Evolutionary conservation across 2,329 filamentous ascomycete species (phyloP).

Genomic region (Penicillium sp.): DNA sequence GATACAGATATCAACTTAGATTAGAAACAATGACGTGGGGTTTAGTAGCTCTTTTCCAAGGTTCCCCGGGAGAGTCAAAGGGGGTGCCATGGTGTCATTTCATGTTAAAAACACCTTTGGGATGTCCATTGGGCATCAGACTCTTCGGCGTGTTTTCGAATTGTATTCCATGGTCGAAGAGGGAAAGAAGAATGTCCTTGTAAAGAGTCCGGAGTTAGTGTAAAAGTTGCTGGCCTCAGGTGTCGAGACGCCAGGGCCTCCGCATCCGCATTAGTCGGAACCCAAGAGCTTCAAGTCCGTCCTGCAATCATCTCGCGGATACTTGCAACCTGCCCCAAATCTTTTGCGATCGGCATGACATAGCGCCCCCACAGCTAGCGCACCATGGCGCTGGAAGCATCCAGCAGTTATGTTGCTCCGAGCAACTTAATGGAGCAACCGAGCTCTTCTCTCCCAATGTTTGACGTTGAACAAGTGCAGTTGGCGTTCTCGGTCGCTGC

Average conservation of each 20-base stretch:
- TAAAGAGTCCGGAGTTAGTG: background rate
- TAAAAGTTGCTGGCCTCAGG: constrained; percentile 6
- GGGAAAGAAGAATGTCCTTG: too few species aligned
- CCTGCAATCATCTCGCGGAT: constrained; percentile 7
- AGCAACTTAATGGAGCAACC: constrained; percentile 62
- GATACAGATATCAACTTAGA: too few species aligned
- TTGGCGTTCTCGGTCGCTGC: constrained; percentile 92
- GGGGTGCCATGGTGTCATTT: too few species aligned
- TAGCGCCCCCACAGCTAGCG: constrained; percentile 33
- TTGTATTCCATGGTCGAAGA: too few species aligned
- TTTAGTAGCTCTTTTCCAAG: too few species aligned
- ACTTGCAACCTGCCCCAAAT: constrained; percentile 15
- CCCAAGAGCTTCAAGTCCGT: constrained; percentile 24
- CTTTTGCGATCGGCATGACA: constrained; percentile 30
- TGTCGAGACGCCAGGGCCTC: constrained; percentile 10
- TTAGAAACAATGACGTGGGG: too few species aligned
- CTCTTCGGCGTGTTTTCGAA: too few species aligned
- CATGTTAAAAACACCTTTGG: too few species aligned
- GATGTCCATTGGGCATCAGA: too few species aligned
- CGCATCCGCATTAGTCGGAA: constrained; percentile 18
- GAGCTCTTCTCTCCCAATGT: constrained; percentile 75
- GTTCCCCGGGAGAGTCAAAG: too few species aligned
- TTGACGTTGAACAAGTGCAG: constrained; percentile 89
- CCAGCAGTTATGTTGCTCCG: constrained; percentile 72
- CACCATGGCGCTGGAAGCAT: constrained; percentile 69